Evolutionary conservation across 495 filamentous ascomycete species (phyloP), one percentile per base, ranked within the genome.

Genomic region (Penicillium samsonianum): DNA sequence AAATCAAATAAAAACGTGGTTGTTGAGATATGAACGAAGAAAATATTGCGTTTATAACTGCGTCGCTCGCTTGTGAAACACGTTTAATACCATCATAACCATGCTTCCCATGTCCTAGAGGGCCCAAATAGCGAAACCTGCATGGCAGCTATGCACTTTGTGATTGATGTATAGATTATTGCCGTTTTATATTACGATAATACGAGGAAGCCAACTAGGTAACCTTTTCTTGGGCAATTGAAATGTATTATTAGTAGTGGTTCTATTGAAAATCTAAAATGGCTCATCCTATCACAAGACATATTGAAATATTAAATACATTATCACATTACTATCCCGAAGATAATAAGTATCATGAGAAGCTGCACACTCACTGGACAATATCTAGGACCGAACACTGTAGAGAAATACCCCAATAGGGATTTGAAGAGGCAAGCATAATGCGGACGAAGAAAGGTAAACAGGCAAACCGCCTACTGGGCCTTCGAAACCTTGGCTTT

Each of bases 401-500:
- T 10, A 28, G 25, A 28, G 28, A 49, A 33, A 33, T n/a, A 26
- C 19, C 9, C 46, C 17, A 16, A n/a, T 25, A 31, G 45, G 28
- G 5, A 16, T 49, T 22, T 33, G 46, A 35, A 20, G 28, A 12
- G 17, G 11, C 23, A 49, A 20, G n/a, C 9, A 49, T 19, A 22
- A 14, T 2, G 11, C 14, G 46, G 1, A 46, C 10, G 28, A 28
- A 35, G 14, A 53, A 42, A 43, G n/a, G 38, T 25, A 33, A 20
- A 52, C 8, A 41, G n/a, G n/a, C 9, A 25, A n/a, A 53, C 20
- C 20, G 25, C 30, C 68, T 51, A 76, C 55, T 74, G 67, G 12
- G 65, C 62, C 62, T 78, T 92, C 77, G 75, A 69, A 55, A 79
- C 75, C 68, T 87, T 79, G 16, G 85, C 50, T 80, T 90, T 94